Base-by-base conservation (phyloP, 352 stramenopile genomes). In the Detonula confervacea region DNA sequence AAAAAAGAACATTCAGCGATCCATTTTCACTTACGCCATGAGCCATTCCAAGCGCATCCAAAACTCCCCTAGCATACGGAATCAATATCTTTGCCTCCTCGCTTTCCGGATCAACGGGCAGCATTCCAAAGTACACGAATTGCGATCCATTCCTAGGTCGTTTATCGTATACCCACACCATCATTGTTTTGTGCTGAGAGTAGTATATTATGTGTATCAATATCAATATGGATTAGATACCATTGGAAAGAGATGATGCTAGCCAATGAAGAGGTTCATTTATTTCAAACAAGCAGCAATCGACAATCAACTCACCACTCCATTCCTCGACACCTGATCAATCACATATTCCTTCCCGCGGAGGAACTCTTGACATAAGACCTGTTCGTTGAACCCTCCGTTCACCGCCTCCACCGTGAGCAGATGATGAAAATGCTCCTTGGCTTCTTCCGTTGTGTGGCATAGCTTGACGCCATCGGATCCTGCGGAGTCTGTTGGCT, bases 141-240 rank as follows among this genome's bases (percentile, higher is more conserved):
- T 86, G 80, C 56, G 70, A 74, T 24, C 87, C 88, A 80, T 98
- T 98, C 30, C 95, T 90, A 1, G 87, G 89, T 18, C 95, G 92
- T 87, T 98, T 98, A 92, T 98, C 95, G 77, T 98, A 98, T 44
- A 97, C 92, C 95, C 95, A 98, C 16, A 98, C 79, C 29, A 95
- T 96, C 25, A 96, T 91, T 8, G 96, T 95, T 80, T n/a, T n/a
- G n/a, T n/a, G n/a, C n/a, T n/a, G n/a, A n/a, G n/a, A n/a, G n/a
- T n/a, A n/a, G n/a, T n/a, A n/a, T n/a, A n/a, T n/a, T n/a, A n/a
- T n/a, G n/a, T n/a, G n/a, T n/a, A n/a, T n/a, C n/a, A n/a, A n/a
- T n/a, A n/a, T n/a, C n/a, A n/a, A n/a, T n/a, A n/a, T n/a, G n/a
- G n/a, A n/a, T n/a, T n/a, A n/a, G n/a, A n/a, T n/a, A n/a, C n/a